These are phyloP conservation scores for Botrytis deweyae DNA, from an alignment of 2,329 filamentous ascomycete species.

Conservation along the genomic window DNA sequence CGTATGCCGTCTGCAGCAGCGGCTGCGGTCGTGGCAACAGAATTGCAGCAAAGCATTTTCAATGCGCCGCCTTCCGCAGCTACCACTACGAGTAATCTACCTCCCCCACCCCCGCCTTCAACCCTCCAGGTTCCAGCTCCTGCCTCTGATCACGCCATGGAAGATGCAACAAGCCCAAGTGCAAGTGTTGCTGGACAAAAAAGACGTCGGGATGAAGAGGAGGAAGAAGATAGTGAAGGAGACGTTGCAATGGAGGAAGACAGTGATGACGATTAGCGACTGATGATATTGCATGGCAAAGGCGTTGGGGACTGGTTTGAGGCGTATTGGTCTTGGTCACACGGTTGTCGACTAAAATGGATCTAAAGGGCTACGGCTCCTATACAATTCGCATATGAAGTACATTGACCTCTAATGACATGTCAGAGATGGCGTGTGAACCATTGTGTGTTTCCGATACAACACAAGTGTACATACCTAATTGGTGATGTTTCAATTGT, in stretches of 20 bases:
- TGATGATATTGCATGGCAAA: slow-evolving; percentile 22
- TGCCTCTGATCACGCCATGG: slow-evolving; percentile 48
- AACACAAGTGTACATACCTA: slow-evolving; percentile 4
- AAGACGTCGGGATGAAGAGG: slow-evolving; percentile 64
- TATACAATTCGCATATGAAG: slow-evolving; percentile 8
- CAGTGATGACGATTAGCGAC: slow-evolving; percentile 37
- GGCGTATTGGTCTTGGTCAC: slow-evolving; percentile 17
- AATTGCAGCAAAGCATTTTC: slow-evolving; percentile 79
- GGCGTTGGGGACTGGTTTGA: slow-evolving; percentile 33
- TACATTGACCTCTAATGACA: slow-evolving; percentile 17
- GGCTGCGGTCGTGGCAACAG: slow-evolving; percentile 62
- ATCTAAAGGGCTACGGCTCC: slow-evolving; percentile 9
- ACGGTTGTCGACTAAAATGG: slow-evolving; percentile 2
- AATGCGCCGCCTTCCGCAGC: slow-evolving; percentile 60
- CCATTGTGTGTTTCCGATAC: slow-evolving; percentile 12
- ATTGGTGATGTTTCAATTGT: neutral
- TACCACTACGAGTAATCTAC: slow-evolving; percentile 41
- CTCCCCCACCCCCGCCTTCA: slow-evolving; percentile 44
- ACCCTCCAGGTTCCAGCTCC: slow-evolving; percentile 48
- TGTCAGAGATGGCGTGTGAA: slow-evolving; percentile 14
- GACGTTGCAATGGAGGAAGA: slow-evolving; percentile 60
- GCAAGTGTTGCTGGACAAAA: slow-evolving; percentile 60
- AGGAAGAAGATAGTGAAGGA: slow-evolving; percentile 69
- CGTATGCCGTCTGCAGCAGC: slow-evolving; percentile 61
- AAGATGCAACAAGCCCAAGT: slow-evolving; percentile 54